Conservation (phyloP, 1,284 basidiomycete genomes). For the Ceratobasidium sp. region DNA sequence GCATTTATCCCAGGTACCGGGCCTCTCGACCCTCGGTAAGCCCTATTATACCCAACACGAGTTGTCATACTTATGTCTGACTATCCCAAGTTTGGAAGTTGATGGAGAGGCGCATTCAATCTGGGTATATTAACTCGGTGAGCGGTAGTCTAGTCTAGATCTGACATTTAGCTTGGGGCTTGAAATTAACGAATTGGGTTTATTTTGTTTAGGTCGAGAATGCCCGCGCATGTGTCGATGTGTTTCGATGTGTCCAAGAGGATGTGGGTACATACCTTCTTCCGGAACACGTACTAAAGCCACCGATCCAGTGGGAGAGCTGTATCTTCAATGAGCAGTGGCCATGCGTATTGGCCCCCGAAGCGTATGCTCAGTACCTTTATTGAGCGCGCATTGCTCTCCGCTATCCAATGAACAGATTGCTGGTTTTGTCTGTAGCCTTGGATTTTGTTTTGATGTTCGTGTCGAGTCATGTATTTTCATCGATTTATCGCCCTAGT, state of each 20-base stretch:
- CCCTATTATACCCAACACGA: neutral
- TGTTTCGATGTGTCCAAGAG: constrained; percentile 21
- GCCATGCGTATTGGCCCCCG: constrained; percentile 16
- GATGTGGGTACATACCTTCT: neutral
- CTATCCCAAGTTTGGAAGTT: constrained; percentile 16
- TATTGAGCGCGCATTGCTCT: neutral
- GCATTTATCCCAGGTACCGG: neutral
- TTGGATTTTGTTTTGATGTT: neutral
- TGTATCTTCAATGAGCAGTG: constrained; percentile 6
- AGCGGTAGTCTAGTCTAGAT: neutral
- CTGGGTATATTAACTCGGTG: constrained; percentile 23
- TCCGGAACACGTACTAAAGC: neutral
- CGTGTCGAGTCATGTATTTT: neutral
- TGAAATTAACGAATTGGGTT: neutral
- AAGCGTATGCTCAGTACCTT: constrained; percentile 19
- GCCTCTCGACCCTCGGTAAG: constrained; percentile 18
- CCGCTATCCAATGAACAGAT: neutral
- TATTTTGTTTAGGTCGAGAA: constrained; percentile 7
- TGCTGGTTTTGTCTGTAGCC: neutral
- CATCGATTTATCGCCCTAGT: neutral
- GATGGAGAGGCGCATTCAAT: constrained; percentile 16
- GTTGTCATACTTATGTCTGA: neutral
- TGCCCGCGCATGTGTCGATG: constrained; percentile 26
- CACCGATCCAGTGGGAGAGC: constrained; percentile 12
- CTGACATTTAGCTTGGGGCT: neutral